These are phyloP conservation scores for Hericium rajendrae DNA, from an alignment of 768 basidiomycete species.

Conservation along the genomic window DNA sequence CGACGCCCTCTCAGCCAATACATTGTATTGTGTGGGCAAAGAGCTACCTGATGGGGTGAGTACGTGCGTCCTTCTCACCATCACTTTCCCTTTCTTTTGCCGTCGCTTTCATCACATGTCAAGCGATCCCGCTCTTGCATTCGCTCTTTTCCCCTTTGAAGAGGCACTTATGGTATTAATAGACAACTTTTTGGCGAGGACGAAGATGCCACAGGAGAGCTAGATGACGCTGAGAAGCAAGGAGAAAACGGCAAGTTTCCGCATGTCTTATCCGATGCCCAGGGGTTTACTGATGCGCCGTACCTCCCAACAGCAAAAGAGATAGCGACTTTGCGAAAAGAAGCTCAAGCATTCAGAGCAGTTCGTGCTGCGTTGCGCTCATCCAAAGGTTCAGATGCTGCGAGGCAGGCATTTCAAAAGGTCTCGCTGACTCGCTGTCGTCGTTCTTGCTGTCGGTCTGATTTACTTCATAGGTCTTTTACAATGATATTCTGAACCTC, in stretches of 20 bases:
- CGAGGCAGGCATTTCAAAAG: conserved; percentile 76
- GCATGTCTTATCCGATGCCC: not conserved
- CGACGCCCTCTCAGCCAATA: conserved; percentile 93
- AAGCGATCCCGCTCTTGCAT: not conserved
- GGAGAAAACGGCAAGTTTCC: conserved; percentile 77
- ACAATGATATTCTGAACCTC: conserved; percentile 77
- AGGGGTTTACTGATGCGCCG: too few species aligned
- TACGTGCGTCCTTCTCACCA: not conserved
- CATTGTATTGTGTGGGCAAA: conserved; percentile 99
- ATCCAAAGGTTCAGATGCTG: conserved; percentile 34
- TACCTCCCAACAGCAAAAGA: conserved; percentile 55
- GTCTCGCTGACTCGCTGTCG: conserved; percentile 26
- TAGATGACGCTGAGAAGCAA: conserved; percentile 86
- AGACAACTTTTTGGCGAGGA: conserved; percentile 96
- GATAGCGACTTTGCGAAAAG: conserved; percentile 81
- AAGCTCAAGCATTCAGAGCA: conserved; percentile 79
- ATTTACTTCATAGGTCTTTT: conserved; percentile 58
- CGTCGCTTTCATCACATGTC: not conserved
- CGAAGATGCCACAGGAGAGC: conserved; percentile 67
- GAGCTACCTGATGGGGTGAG: conserved; percentile 87
- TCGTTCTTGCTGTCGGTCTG: not conserved
- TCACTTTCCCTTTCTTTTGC: not conserved
- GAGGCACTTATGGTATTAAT: not conserved
- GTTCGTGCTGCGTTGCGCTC: conserved; percentile 64
- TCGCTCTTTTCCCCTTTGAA: not conserved